Evolutionary conservation across 2,329 filamentous ascomycete species (phyloP), one percentile per base, ranked within the genome.

Genomic region (Xylaria polymorpha): DNA sequence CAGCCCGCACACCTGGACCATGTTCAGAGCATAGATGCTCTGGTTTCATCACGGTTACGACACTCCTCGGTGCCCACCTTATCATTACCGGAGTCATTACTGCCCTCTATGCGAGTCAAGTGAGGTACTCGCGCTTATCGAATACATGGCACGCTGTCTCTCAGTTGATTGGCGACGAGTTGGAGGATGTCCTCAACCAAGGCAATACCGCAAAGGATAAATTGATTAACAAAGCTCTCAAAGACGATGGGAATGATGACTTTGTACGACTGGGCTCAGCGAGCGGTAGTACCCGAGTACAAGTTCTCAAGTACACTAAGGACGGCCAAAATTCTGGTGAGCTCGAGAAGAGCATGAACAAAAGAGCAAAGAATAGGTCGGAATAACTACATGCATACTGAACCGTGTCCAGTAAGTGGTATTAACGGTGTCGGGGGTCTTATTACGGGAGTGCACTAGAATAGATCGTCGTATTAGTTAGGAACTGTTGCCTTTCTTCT

Each of bases 121-220:
- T 58, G 35, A 58, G 59, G 48, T 69, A 67, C 39, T 69, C 64
- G 20, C 63, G 64, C 50, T 61, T 46, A 44, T 62, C 63, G 1
- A 69, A 69, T 43, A 63, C 57, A 4, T 69, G 67, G 64, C 64
- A 69, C 14, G 55, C 67, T 29, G 53, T 66, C 32, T 57, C 67
- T 39, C 67, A 69, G 63, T 51, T 69, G 22, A 39, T 61, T 15
- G 39, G 58, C 5, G 46, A 56, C 18, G 66, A 68, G 44, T 25
- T 68, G 22, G 43, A 48, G 5, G 61, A 56, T 41, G 46, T 61
- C 9, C 41, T 68, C 2, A 4, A 41, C 20, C 46, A 41, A 44
- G 39, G 53, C 12, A 68, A 60, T 29, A 68, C 64, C 22, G 46
- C 66, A 1, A 60, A 56, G 29, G 66, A 68, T 18, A 41, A 25